Conservation (phyloP, 352 stramenopile genomes). For the Phytophthora quininea region DNA sequence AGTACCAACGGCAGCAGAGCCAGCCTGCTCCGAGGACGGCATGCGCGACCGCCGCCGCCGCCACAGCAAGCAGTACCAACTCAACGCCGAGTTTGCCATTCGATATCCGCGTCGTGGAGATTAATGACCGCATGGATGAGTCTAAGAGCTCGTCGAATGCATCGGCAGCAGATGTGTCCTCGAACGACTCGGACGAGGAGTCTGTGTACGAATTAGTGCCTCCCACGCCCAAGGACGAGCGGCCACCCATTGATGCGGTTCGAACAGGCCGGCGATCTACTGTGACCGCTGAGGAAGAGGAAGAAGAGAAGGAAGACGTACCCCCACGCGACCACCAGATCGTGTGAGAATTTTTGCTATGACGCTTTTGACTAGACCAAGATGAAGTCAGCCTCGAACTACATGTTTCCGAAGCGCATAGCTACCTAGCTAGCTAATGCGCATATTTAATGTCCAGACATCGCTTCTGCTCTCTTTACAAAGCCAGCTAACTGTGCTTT, state of each 20-base stretch:
- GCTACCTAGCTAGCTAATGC: no score
- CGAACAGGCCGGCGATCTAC: constrained; percentile 16
- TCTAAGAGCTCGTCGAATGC: constrained; percentile 19
- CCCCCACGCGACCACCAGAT: constrained; percentile 22
- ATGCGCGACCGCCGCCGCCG: not conserved
- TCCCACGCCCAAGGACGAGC: constrained; percentile 30
- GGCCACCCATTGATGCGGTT: not conserved
- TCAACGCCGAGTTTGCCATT: constrained; percentile 44
- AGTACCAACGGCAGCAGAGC: constrained; percentile 24
- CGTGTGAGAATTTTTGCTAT: constrained; percentile 28
- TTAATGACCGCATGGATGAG: constrained; percentile 45
- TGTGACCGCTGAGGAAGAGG: constrained; percentile 39
- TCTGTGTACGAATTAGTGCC: constrained; percentile 39
- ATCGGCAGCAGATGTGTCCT: constrained; percentile 14
- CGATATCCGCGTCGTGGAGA: constrained; percentile 49
- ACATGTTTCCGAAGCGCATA: no score
- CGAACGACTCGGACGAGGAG: constrained; percentile 34
- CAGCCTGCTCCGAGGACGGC: not conserved
- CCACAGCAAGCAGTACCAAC: constrained; percentile 7
- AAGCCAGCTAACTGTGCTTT: no score
- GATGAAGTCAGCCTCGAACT: no score
- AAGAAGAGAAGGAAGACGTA: constrained; percentile 44
- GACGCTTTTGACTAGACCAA: not conserved
- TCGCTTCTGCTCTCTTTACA: no score
- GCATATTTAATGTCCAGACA: constrained; percentile 20